Conservation (phyloP, 176 grass and related monocot species). For the Aegilops bicornis region DNA sequence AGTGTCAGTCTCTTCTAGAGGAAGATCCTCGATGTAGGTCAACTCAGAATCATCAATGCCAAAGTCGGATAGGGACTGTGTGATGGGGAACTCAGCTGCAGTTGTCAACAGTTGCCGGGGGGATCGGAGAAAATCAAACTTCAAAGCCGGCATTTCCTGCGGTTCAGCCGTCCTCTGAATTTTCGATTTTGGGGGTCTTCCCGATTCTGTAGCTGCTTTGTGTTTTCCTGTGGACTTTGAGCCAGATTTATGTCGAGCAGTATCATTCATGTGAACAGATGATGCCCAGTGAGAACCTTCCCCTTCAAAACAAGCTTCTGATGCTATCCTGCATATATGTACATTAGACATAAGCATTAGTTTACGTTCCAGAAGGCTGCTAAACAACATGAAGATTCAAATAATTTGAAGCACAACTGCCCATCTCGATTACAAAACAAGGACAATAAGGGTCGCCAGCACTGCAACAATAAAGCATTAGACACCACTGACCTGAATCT, state of each 20-base stretch:
- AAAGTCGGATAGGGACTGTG: constrained; percentile 43
- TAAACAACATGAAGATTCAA: constrained; percentile 10
- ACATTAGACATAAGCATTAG: constrained; percentile 17
- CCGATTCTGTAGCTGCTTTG: constrained; percentile 58
- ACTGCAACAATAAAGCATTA: background rate
- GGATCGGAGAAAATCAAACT: constrained; percentile 40
- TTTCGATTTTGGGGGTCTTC: constrained; percentile 71
- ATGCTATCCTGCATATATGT: constrained; percentile 60
- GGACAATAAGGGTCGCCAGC: background rate
- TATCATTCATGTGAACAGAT: constrained; percentile 57
- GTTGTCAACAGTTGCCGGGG: constrained; percentile 23
- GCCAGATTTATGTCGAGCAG: constrained; percentile 47
- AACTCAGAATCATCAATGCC: constrained; percentile 52
- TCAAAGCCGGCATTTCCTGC: constrained; percentile 32
- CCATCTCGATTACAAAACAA: background rate
- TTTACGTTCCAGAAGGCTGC: background rate
- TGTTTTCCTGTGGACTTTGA: constrained; percentile 69
- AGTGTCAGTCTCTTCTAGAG: constrained; percentile 13
- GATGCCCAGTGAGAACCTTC: constrained; percentile 80
- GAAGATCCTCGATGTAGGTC: constrained; percentile 12
- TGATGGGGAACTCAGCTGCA: constrained; percentile 40
- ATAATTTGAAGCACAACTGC: background rate
- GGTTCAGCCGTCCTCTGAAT: constrained; percentile 55
- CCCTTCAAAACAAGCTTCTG: constrained; percentile 81
- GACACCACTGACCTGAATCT: constrained; percentile 66